These are phyloP conservation scores for Aspergillus uvarum DNA, from an alignment of 2,329 filamentous ascomycete species.

Conservation along the genomic window DNA sequence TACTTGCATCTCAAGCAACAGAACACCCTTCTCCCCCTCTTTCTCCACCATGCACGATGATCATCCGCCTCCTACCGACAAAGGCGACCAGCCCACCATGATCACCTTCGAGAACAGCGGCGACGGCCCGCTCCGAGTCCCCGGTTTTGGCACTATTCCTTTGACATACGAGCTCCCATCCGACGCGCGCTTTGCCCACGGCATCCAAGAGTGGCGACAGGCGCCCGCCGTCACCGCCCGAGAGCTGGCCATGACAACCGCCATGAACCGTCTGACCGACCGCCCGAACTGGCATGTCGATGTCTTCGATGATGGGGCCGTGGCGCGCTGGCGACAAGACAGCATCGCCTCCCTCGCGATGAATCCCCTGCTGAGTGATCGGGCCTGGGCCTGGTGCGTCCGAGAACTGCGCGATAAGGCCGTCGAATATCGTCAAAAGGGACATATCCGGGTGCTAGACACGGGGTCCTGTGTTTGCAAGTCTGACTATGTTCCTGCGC, in stretches of 20 bases:
- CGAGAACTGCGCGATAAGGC: background rate
- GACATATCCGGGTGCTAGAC: background rate
- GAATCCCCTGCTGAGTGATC: background rate
- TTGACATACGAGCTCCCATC: background rate
- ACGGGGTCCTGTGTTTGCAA: slow-evolving; percentile 1
- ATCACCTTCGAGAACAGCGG: background rate
- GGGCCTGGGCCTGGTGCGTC: background rate
- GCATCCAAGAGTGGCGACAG: slow-evolving; percentile 1
- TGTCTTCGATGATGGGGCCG: background rate
- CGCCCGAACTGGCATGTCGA: slow-evolving; percentile 1
- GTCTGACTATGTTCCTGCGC: background rate
- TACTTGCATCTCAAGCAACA: background rate
- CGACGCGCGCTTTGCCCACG: slow-evolving; percentile 1
- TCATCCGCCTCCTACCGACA: background rate
- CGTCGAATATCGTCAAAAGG: background rate
- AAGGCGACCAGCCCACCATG: background rate
- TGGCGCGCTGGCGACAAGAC: background rate
- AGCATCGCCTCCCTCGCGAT: background rate
- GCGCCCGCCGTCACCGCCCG: background rate
- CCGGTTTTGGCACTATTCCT: background rate
- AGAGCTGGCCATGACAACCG: background rate
- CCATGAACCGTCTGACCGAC: slow-evolving; percentile 1
- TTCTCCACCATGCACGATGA: background rate
- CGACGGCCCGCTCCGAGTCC: background rate
- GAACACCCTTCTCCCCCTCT: background rate